phyloP scores from a whole-genome alignment of 2,329 filamentous ascomycete species.

The Microascus cirrosus region DNA sequence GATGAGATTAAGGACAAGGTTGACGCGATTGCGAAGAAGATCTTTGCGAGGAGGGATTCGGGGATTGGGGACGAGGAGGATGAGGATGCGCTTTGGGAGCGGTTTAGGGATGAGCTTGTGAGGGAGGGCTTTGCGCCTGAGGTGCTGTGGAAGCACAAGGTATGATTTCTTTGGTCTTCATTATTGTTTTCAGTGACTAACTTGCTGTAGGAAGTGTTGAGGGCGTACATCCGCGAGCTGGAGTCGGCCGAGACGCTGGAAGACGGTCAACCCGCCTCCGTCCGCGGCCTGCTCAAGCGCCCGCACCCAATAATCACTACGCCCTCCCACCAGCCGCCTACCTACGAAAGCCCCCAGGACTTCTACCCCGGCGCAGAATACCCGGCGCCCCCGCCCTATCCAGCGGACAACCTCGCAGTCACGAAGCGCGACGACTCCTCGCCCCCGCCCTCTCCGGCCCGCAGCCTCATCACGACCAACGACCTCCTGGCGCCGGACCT shows the following conservation, averaged over 20 bases:
- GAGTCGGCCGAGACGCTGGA: slow-evolving; percentile 34
- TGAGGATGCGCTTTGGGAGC: slow-evolving; percentile 44
- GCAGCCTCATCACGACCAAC: slow-evolving; percentile 40
- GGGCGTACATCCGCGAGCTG: slow-evolving; percentile 50
- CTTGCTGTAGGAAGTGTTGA: slow-evolving; percentile 37
- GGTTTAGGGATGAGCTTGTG: slow-evolving; percentile 47
- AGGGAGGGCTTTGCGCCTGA: slow-evolving; percentile 46
- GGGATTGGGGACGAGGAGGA: slow-evolving; percentile 30
- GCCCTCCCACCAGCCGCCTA: slow-evolving; percentile 9
- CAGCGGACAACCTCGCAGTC: neutral
- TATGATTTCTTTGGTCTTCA: slow-evolving; percentile 15
- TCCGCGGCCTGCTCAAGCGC: slow-evolving; percentile 41
- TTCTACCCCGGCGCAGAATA: slow-evolving; percentile 25
- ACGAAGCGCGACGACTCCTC: slow-evolving; percentile 13
- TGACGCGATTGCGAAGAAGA: slow-evolving; percentile 40
- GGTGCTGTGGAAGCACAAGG: slow-evolving; percentile 45
- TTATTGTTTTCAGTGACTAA: neutral
- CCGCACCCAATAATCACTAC: slow-evolving; percentile 13
- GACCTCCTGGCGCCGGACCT: slow-evolving; percentile 40
- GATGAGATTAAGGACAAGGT: slow-evolving; percentile 50
- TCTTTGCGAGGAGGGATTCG: slow-evolving; percentile 31
- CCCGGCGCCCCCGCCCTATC: slow-evolving; percentile 15
- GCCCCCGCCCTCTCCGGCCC: slow-evolving; percentile 20
- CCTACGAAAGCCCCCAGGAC: slow-evolving; percentile 19
- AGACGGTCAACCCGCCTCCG: slow-evolving; percentile 32